A percentile compares a stretch with the other conserved stretches of the same genome.
Conservation (phyloP, 108 stramenopile species). For the Skeletonema marinoi region DNA sequence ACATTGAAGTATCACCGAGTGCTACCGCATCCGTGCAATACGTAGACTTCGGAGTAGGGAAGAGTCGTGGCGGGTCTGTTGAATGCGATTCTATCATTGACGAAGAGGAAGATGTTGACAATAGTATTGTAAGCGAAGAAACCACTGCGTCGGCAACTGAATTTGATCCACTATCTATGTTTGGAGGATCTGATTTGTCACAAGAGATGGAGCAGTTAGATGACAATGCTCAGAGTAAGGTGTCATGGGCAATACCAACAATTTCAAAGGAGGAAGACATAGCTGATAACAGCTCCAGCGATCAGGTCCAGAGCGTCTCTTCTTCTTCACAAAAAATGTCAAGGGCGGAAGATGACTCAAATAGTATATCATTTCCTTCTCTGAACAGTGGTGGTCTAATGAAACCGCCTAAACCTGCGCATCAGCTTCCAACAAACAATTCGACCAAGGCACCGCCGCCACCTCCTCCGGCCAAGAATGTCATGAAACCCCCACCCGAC, state of each 20-base stretch:
- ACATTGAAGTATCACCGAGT: background rate
- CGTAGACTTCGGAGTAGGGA: slow-evolving; percentile 9
- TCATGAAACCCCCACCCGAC: background rate
- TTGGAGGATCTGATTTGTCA: slow-evolving; percentile 28
- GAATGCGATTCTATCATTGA: background rate
- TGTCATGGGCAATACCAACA: slow-evolving; percentile 20
- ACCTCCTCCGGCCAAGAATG: background rate
- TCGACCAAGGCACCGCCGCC: background rate
- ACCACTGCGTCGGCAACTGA: slow-evolving; percentile 37
- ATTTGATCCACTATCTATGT: slow-evolving; percentile 51
- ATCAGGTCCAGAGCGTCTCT: background rate
- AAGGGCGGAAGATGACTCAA: background rate
- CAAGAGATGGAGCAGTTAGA: slow-evolving; percentile 5
- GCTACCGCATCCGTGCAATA: background rate
- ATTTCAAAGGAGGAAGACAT: background rate
- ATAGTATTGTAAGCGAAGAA: slow-evolving; percentile 31
- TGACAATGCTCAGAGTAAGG: slow-evolving; percentile 1
- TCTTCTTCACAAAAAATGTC: background rate
- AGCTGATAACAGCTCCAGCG: background rate
- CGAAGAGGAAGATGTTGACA: background rate
- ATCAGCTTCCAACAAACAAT: background rate
- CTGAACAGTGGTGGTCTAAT: slow-evolving; percentile 13
- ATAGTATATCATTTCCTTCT: slow-evolving; percentile 17
- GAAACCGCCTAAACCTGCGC: slow-evolving; percentile 1
- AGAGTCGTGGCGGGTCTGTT: slow-evolving; percentile 23